phyloP scores from a whole-genome alignment of 768 basidiomycete genomes.

The Myochromella boudieri region DNA sequence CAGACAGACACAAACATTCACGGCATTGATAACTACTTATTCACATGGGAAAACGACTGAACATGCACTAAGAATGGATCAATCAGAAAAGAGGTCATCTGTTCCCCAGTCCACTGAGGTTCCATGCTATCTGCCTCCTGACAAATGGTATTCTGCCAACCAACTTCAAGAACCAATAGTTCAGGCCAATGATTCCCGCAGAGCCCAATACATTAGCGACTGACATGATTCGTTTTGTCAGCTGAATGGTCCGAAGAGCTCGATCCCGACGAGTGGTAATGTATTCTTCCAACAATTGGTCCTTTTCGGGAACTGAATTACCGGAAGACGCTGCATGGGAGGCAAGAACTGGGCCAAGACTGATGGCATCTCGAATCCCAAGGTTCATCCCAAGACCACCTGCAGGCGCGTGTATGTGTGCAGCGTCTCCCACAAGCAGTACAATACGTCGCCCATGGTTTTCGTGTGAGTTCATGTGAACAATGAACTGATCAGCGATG shows the following conservation, averaged over 20 bases:
- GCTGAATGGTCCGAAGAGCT: conserved; percentile 40
- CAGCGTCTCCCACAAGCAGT: conserved; percentile 33
- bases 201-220: conserved; percentile 8
- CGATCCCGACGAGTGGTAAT: conserved; percentile 33
- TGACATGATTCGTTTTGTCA: conserved; percentile 35
- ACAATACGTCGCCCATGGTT: conserved; percentile 9
- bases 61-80: no score
- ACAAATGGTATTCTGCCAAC: conserved; percentile 16
- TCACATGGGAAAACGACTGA: no score
- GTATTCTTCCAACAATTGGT: conserved; percentile 34
- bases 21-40: no score
- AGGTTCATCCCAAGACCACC: conserved; percentile 63
- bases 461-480: conserved; percentile 18
- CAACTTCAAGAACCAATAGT: conserved; percentile 18
- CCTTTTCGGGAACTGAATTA: conserved; percentile 19
- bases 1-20: no score
- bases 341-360: conserved; percentile 41
- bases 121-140: conserved; percentile 16
- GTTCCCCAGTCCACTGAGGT: conserved; percentile 22
- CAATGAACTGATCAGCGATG: conserved; percentile 38
- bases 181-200: conserved; percentile 7
- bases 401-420: conserved; percentile 52
- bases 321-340: conserved; percentile 25
- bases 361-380: conserved; percentile 53
- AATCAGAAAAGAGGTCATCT: no score